These are phyloP conservation scores for Gaultheria prostrata DNA, from an alignment of 148 eudicot species.

Conservation along the genomic window DNA sequence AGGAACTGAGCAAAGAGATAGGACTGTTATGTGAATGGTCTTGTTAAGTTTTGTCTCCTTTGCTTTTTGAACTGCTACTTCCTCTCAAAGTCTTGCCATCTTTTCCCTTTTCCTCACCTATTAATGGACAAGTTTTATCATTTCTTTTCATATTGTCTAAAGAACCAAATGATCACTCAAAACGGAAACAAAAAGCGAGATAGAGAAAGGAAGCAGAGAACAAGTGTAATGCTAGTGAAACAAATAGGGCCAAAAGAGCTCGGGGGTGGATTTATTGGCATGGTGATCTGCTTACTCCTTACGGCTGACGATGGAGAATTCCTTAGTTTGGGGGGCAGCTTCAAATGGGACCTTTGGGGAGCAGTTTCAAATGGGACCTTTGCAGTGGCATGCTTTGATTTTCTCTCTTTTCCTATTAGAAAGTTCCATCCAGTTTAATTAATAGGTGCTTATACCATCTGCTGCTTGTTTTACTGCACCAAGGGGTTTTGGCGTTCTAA, in stretches of 20 bases:
- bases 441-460: background rate
- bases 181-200: background rate
- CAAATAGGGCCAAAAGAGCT: background rate
- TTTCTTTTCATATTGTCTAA: background rate
- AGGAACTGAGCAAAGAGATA: background rate
- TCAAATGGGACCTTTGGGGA: background rate
- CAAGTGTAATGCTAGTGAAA: background rate
- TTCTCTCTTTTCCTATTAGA: background rate
- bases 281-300: background rate
- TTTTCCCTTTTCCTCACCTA: conserved; percentile 88
- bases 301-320: background rate
- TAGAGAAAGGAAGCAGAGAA: background rate
- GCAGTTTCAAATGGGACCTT: background rate
- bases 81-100: conserved; percentile 88
- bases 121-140: conserved; percentile 14
- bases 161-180: background rate
- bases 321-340: background rate
- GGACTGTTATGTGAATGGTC: conserved; percentile 89
- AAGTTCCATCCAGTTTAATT: background rate
- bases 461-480: background rate
- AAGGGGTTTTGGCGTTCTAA: background rate
- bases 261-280: background rate
- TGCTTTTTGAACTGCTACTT: conserved; percentile 92
- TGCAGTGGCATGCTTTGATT: background rate
- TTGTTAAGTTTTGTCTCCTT: conserved; percentile 91